Conservation (phyloP, 225 moss, liverwort and hornwort genomes). For the Polytrichum formosum region DNA sequence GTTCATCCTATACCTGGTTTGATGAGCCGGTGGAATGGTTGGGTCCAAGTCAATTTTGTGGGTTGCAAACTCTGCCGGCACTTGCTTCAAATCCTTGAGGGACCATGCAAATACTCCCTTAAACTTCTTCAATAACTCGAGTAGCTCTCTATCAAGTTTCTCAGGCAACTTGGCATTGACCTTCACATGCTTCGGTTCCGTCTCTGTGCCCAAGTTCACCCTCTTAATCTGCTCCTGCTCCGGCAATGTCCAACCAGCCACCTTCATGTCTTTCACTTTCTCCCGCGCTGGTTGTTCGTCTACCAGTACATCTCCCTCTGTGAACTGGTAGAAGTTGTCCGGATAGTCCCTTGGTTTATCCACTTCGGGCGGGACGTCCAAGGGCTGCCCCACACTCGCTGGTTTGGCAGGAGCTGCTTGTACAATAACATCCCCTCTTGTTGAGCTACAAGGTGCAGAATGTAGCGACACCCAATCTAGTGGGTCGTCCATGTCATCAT, state of each 20-base stretch:
- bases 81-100: conserved; percentile 1
- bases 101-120: background rate
- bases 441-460: no score
- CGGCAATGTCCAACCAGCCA: background rate
- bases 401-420: no score
- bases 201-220: background rate
- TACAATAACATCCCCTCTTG: no score
- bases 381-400: no score
- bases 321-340: background rate
- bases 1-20: background rate
- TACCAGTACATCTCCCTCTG: no score
- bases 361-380: background rate
- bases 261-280: background rate
- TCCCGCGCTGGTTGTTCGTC: background rate
- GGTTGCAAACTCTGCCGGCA: background rate
- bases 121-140: background rate
- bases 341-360: background rate
- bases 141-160: background rate
- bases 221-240: background rate
- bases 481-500: no score
- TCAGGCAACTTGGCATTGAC: background rate
- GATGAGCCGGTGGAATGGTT: background rate
- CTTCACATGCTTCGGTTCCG: background rate
- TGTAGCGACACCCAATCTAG: no score
- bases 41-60: background rate